Conservation (phyloP, 139 green algal genomes). For the Desmodesmus armatus region DNA sequence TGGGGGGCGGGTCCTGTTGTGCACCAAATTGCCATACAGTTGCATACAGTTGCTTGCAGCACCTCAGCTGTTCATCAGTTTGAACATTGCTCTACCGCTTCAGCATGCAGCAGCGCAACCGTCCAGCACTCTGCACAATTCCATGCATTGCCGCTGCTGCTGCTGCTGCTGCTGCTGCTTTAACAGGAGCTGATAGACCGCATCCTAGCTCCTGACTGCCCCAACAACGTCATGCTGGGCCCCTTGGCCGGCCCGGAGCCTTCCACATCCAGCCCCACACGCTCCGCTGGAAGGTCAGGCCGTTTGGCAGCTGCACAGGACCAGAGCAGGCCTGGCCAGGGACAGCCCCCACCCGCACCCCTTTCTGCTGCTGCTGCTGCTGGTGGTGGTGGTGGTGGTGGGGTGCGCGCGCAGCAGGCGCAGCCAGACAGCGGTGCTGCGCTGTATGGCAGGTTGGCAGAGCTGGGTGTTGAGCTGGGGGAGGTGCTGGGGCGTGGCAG, state of each 20-base stretch:
- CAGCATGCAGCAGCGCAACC: neutral
- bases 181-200: conserved; percentile 25
- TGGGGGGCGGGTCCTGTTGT: no score
- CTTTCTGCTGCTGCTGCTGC: conserved; percentile 1
- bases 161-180: neutral
- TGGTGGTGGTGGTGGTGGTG: neutral
- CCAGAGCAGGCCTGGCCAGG: no score
- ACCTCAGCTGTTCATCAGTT: no score
- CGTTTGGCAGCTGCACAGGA: conserved; percentile 22
- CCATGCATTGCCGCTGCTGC: neutral
- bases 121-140: neutral
- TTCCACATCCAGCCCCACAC: conserved; percentile 20
- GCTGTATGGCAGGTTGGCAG: neutral
- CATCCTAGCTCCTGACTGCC: conserved; percentile 29
- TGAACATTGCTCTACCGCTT: neutral
- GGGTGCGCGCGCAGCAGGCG: neutral
- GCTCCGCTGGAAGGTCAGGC: conserved; percentile 26
- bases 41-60: no score
- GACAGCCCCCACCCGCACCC: no score
- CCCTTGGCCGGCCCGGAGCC: conserved; percentile 18
- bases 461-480: neutral
- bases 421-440: neutral
- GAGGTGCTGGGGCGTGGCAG: conserved; percentile 8
- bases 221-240: neutral
- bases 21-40: neutral